Conservation (phyloP, 2,329 filamentous ascomycete genomes). For the Fusarium setosum region DNA sequence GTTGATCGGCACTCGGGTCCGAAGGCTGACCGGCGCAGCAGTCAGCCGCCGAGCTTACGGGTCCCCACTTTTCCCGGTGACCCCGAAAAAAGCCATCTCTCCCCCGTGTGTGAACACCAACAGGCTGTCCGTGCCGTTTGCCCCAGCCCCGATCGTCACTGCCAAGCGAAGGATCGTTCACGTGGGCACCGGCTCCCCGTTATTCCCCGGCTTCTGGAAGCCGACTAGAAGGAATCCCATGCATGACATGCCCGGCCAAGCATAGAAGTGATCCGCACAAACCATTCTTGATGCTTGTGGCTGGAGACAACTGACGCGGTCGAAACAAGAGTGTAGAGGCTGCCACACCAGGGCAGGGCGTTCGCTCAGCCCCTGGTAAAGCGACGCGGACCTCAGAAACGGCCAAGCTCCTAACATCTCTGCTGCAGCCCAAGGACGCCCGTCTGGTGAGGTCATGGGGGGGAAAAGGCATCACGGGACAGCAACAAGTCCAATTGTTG, state of each 20-base stretch:
- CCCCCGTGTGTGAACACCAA: not conserved
- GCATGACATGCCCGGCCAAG: slow-evolving; percentile 7
- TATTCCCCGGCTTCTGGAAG: slow-evolving; percentile 27
- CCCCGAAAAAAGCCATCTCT: slow-evolving; percentile 15
- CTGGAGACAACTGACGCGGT: not conserved
- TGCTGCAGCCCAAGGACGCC: slow-evolving; percentile 21
- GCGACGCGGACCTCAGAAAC: slow-evolving; percentile 3
- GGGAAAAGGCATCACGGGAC: slow-evolving; percentile 25
- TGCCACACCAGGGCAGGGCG: slow-evolving; percentile 20
- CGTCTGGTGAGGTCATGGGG: slow-evolving; percentile 25
- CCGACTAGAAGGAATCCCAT: slow-evolving; percentile 23
- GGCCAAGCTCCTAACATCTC: slow-evolving; percentile 9
- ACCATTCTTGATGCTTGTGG: not conserved
- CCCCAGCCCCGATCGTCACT: slow-evolving; percentile 1
- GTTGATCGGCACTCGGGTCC: slow-evolving; percentile 34
- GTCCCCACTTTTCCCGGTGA: slow-evolving; percentile 15
- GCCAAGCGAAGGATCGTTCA: slow-evolving; percentile 25
- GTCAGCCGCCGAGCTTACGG: slow-evolving; percentile 19
- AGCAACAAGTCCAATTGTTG: slow-evolving; percentile 8
- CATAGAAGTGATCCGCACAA: slow-evolving; percentile 24
- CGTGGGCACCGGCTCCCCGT: slow-evolving; percentile 19
- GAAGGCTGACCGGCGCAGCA: slow-evolving; percentile 25
- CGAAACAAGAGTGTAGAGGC: slow-evolving; percentile 33
- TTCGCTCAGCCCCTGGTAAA: slow-evolving; percentile 27
- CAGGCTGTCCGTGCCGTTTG: slow-evolving; percentile 1